These are phyloP conservation scores for Apostasia shenzhenica DNA, from an alignment of 106 monocot genomes.

Conservation along the genomic window DNA sequence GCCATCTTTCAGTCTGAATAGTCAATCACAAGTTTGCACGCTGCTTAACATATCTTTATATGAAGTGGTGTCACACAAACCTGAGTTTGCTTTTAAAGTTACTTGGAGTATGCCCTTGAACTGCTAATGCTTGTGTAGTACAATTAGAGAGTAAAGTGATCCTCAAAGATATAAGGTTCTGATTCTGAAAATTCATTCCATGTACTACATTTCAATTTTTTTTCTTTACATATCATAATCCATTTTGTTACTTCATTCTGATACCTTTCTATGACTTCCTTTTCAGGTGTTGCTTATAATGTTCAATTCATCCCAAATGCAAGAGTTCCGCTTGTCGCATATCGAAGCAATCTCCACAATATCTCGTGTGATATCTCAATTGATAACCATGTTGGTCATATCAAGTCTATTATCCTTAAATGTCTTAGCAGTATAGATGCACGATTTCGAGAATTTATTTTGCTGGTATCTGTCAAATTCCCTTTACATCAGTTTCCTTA, in stretches of 20 bases:
- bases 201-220: background rate
- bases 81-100: too few relatives aligned
- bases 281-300: slow-evolving; percentile 43
- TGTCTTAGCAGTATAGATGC: slow-evolving; percentile 52
- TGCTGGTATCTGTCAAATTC: slow-evolving; percentile 41
- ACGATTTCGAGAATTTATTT: slow-evolving; percentile 81
- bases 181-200: too few relatives aligned
- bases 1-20: too few relatives aligned
- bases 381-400: slow-evolving; percentile 50
- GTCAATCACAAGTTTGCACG: too few relatives aligned
- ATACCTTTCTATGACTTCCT: slow-evolving; percentile 1
- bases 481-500: background rate
- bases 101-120: too few relatives aligned
- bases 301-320: slow-evolving; percentile 46
- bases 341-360: slow-evolving; percentile 35
- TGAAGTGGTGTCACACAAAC: too few relatives aligned
- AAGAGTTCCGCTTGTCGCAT: slow-evolving; percentile 75
- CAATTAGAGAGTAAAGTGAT: too few relatives aligned
- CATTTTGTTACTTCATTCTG: background rate
- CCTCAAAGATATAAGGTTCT: too few relatives aligned
- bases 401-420: slow-evolving; percentile 64
- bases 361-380: slow-evolving; percentile 89
- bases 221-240: background rate
- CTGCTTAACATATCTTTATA: too few relatives aligned
- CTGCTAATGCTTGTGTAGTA: too few relatives aligned